Conservation (phyloP, 345 rosid species). For the Mallotus nudiflorus region DNA sequence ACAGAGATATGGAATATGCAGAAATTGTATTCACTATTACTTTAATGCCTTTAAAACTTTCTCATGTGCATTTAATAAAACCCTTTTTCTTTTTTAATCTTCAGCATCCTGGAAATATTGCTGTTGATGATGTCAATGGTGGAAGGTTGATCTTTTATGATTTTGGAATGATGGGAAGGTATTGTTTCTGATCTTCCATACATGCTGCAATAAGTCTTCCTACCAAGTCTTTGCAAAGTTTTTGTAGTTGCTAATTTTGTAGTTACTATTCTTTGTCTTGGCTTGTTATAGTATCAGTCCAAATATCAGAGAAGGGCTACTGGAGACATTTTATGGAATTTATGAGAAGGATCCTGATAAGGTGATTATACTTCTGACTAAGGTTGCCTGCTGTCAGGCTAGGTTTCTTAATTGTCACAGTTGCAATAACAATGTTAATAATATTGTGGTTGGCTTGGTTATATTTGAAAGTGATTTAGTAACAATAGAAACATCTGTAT, state of each 20-base stretch:
- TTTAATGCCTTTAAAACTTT: not conserved
- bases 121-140: constrained; percentile 96
- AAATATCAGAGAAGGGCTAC: constrained; percentile 89
- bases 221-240: constrained; percentile 12
- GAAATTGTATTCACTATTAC: constrained; percentile 11
- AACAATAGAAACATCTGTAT: not conserved
- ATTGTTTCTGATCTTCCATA: constrained; percentile 22
- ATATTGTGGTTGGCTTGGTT: constrained; percentile 12
- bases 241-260: too few species aligned
- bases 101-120: constrained; percentile 99
- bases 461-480: constrained; percentile 1
- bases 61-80: constrained; percentile 2
- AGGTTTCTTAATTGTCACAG: constrained; percentile 8
- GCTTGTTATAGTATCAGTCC: constrained; percentile 72
- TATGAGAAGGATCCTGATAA: constrained; percentile 95
- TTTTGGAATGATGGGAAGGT: constrained; percentile 99
- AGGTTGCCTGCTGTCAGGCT: constrained; percentile 5
- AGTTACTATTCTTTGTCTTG: constrained; percentile 19
- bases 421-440: not conserved
- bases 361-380: constrained; percentile 46
- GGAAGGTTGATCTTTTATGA: constrained; percentile 97
- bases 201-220: not conserved
- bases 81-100: constrained; percentile 9
- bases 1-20: not conserved
- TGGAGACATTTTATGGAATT: constrained; percentile 86